Conservation (phyloP, 495 filamentous ascomycete genomes). For the Apiosordaria backusii region DNA sequence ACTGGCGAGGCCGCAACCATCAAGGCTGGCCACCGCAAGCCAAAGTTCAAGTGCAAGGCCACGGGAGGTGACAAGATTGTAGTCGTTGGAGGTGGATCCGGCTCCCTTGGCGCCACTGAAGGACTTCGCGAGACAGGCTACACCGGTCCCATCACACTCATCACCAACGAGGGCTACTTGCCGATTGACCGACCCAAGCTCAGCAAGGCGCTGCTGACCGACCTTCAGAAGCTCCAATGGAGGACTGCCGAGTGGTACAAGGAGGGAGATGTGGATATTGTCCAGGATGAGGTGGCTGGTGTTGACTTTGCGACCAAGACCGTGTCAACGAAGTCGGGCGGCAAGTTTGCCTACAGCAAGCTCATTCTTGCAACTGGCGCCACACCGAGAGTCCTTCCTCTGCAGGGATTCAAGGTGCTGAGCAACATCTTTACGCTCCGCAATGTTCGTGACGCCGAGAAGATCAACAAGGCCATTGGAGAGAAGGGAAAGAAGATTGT, state of each 20-base stretch:
- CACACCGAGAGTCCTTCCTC: constrained; percentile 68
- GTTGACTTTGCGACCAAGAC: constrained; percentile 73
- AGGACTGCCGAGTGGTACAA: constrained; percentile 74
- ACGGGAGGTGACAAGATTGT: constrained; percentile 66
- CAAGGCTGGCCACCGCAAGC: constrained; percentile 66
- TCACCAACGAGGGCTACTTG: constrained; percentile 77
- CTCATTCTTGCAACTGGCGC: constrained; percentile 87
- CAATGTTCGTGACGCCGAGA: constrained; percentile 66
- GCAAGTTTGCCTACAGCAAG: constrained; percentile 73
- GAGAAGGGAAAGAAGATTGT: constrained; percentile 87
- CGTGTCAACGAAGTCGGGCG: constrained; percentile 68
- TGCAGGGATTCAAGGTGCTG: constrained; percentile 82
- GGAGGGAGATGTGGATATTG: constrained; percentile 64
- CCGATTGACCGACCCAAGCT: constrained; percentile 94
- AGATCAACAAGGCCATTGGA: constrained; percentile 73
- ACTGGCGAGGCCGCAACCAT: constrained; percentile 75
- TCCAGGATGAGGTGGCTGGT: constrained; percentile 67
- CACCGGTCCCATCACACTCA: constrained; percentile 74
- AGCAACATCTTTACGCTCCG: constrained; percentile 83
- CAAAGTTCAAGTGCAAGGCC: constrained; percentile 64
- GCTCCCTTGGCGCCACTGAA: constrained; percentile 74
- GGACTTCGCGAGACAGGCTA: constrained; percentile 77
- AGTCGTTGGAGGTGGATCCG: constrained; percentile 87
- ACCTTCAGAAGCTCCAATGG: constrained; percentile 71
- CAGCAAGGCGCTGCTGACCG: constrained; percentile 88